Percentiles rank a stretch among this genome's conserved stretches.
phyloP scores from a whole-genome alignment of 805 yeast genomes.

The Pichia californica region DNA sequence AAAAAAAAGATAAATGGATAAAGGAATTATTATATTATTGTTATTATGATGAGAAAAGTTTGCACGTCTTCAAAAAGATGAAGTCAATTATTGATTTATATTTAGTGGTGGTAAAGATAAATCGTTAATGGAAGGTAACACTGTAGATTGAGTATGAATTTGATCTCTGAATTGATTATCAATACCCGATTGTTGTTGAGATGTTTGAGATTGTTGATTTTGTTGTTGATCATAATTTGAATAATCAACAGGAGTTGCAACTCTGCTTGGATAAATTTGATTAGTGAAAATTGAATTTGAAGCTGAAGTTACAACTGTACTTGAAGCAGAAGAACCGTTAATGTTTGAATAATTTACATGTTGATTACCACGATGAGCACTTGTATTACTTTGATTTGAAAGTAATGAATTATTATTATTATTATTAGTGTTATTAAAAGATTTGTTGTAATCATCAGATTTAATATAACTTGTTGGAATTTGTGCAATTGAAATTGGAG shows the following conservation, averaged over 20 bases:
- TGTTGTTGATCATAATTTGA: background rate
- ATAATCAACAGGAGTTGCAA: slow-evolving; percentile 6
- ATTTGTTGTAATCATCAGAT: background rate
- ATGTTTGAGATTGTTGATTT: background rate
- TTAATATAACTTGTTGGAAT: background rate
- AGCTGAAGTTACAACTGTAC: background rate
- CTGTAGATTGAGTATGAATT: background rate
- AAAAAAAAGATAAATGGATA: background rate
- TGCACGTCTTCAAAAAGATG: too few relatives aligned
- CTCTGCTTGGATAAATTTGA: slow-evolving; percentile 6
- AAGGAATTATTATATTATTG: background rate
- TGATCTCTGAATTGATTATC: background rate
- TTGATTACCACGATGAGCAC: background rate
- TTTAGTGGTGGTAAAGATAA: slow-evolving; percentile 28
- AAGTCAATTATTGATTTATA: slow-evolving; percentile 25
- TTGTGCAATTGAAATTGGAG: background rate
- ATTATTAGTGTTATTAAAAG: background rate
- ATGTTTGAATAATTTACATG: background rate
- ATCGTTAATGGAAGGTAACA: slow-evolving; percentile 24
- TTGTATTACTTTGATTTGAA: background rate
- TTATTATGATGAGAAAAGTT: slow-evolving; percentile 3
- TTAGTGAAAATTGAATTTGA: slow-evolving; percentile 4
- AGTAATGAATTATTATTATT: background rate
- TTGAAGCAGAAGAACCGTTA: background rate
- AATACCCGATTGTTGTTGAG: slow-evolving; percentile 1